Base-by-base conservation (phyloP, 1,139 yeast genomes). In the Zygoascus hellenicus region DNA sequence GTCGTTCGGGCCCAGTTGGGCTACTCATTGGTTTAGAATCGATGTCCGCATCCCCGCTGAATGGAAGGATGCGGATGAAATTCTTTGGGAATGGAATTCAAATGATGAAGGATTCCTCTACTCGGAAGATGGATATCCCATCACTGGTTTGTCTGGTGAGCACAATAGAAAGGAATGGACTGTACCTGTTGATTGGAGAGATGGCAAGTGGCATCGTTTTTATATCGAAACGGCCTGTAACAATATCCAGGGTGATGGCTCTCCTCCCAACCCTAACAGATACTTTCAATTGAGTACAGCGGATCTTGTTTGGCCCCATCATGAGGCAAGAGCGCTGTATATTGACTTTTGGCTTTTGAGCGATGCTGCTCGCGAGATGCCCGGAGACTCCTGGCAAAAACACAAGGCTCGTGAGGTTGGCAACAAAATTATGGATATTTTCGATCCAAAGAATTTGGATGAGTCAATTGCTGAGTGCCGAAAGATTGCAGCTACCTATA, bases 1-100 rank as follows among this genome's bases (percentile, higher is more conserved):
- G 58, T 69, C 73, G n/a, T 88, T 85, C 65, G 97, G 96, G 0
- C 97, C 97, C 1, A 83, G 95, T 13, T 92, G 97, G 98, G 83
- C 92, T 54, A 84, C 97, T 1, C 94, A 89, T 57, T 92, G 98
- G 98, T 88, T 92, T 66, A 77, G 81, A 57, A 70, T 90, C 36
- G 68, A 74, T 22, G 67, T 86, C 52, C 70, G 71, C 29, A 70
- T 90, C 6, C 95, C 96, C 0, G 59, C 70, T 16, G 64, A 71
- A 2, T 73, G 63, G 72, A 62, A 47, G 55, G 60, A 50, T 47
- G 63, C 65, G 13, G 70, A 69, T 38, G 75, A 74, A 36, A 74
- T 89, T 40, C 70, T 80, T 48, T 78, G 89, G 51, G 85, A 88
- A 51, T 92, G 95, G 90, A 95, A 92, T 62, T 80, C 89, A 43